phyloP scores from a whole-genome alignment of 495 filamentous ascomycete genomes.

The Daldinia bambusicola region DNA sequence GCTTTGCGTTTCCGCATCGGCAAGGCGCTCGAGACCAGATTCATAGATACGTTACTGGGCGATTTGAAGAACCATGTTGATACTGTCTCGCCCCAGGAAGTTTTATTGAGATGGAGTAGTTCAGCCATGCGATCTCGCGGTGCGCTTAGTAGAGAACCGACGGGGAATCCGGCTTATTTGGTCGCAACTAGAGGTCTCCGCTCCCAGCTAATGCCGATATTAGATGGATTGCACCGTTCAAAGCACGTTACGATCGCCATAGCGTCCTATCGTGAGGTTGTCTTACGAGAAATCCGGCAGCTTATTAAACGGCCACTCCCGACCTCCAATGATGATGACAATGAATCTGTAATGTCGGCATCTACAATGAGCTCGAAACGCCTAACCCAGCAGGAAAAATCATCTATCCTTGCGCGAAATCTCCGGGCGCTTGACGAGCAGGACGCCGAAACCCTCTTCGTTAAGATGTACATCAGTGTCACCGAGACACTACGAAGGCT shows the following conservation, averaged over 20 bases:
- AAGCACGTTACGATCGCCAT: constrained; percentile 82
- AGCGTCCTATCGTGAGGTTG: constrained; percentile 84
- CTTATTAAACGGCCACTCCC: constrained; percentile 88
- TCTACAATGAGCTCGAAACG: constrained; percentile 79
- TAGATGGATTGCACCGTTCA: constrained; percentile 82
- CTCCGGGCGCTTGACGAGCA: constrained; percentile 83
- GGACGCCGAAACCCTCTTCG: constrained; percentile 86
- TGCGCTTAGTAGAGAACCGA: constrained; percentile 70
- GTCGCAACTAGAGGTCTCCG: constrained; percentile 74
- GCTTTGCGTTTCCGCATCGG: constrained; percentile 83
- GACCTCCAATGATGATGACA: constrained; percentile 91
- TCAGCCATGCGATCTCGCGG: constrained; percentile 66
- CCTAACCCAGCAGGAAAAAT: constrained; percentile 86
- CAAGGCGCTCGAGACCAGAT: constrained; percentile 83
- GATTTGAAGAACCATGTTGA: constrained; percentile 88
- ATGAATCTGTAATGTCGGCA: constrained; percentile 86
- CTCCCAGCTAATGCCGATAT: constrained; percentile 68
- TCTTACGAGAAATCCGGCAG: constrained; percentile 85
- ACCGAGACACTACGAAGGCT: constrained; percentile 87
- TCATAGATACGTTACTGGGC: constrained; percentile 78
- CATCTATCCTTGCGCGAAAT: constrained; percentile 88
- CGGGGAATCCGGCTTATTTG: constrained; percentile 78
- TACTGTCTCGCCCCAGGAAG: constrained; percentile 73
- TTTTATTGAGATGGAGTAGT: constrained; percentile 78
- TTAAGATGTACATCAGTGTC: constrained; percentile 83